phyloP scores from a whole-genome alignment of 2,329 filamentous ascomycete genomes.

The Rutstroemia sp. region DNA sequence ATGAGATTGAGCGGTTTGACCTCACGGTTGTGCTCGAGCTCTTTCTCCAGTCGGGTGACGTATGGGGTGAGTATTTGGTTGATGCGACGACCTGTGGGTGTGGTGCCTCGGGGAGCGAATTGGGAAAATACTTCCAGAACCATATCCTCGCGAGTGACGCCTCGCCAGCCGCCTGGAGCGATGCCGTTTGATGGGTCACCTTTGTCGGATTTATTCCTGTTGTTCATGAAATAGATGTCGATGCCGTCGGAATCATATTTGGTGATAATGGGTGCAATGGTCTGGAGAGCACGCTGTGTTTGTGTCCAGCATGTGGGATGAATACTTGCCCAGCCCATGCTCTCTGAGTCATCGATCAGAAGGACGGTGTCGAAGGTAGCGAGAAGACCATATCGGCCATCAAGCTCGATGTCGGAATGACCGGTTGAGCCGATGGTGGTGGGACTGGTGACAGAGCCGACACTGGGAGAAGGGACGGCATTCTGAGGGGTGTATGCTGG shows the following conservation, averaged over 20 bases:
- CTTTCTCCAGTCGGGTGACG: slow-evolving; percentile 45
- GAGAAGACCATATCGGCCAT: slow-evolving; percentile 62
- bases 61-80: slow-evolving; percentile 68
- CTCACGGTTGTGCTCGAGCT: slow-evolving; percentile 29
- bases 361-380: slow-evolving; percentile 78
- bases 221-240: slow-evolving; percentile 87
- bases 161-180: slow-evolving; percentile 50
- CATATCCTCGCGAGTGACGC: slow-evolving; percentile 48
- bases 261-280: slow-evolving; percentile 78
- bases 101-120: slow-evolving; percentile 57
- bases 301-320: slow-evolving; percentile 60
- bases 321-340: slow-evolving; percentile 51
- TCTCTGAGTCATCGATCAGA: slow-evolving; percentile 85
- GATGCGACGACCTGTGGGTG: slow-evolving; percentile 68
- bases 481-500: neutral
- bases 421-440: neutral
- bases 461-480: neutral
- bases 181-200: slow-evolving; percentile 31
- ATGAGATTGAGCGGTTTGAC: slow-evolving; percentile 85
- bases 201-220: slow-evolving; percentile 34
- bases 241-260: slow-evolving; percentile 75
- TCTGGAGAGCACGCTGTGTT: slow-evolving; percentile 58
- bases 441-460: neutral
- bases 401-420: neutral
- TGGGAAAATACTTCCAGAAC: slow-evolving; percentile 65